phyloP scores from a whole-genome alignment of 2,329 filamentous ascomycete genomes.

The Penicillium sp. region DNA sequence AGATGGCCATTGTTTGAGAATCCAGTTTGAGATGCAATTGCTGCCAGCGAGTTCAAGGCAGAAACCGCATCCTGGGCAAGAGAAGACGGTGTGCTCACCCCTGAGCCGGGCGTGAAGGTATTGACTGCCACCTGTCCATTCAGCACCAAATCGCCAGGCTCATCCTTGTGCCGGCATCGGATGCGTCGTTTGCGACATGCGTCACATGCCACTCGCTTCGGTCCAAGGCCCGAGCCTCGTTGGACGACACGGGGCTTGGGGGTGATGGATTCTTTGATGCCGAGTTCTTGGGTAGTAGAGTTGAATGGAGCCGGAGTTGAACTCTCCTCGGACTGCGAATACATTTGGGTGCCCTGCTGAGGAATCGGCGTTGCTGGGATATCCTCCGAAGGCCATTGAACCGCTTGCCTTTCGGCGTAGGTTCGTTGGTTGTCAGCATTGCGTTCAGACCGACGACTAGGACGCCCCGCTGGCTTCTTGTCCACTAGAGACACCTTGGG shows the following conservation, averaged over 20 bases:
- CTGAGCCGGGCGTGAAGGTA: slow-evolving; percentile 31
- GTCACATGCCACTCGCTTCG: slow-evolving; percentile 62
- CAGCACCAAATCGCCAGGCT: slow-evolving; percentile 37
- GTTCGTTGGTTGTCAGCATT: slow-evolving; percentile 48
- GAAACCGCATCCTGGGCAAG: slow-evolving; percentile 41
- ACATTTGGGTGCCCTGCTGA: slow-evolving; percentile 11
- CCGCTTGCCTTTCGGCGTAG: slow-evolving; percentile 41
- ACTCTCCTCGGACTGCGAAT: slow-evolving; percentile 25
- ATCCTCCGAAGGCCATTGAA: slow-evolving; percentile 37
- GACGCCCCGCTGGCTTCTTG: slow-evolving; percentile 58
- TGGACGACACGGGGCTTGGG: slow-evolving; percentile 48
- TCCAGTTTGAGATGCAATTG: slow-evolving; percentile 39
- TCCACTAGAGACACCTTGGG: slow-evolving; percentile 49
- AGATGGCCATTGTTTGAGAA: slow-evolving; percentile 29
- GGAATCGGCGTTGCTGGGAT: slow-evolving; percentile 17
- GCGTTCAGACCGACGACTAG: slow-evolving; percentile 58
- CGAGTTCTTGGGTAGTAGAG: slow-evolving; percentile 16
- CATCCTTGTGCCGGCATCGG: slow-evolving; percentile 64
- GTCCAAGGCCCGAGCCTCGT: slow-evolving; percentile 60
- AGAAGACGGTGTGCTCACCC: slow-evolving; percentile 32
- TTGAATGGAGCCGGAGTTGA: slow-evolving; percentile 23
- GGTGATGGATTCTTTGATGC: slow-evolving; percentile 30
- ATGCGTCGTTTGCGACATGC: slow-evolving; percentile 63
- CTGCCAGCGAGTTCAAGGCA: slow-evolving; percentile 41
- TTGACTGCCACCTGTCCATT: slow-evolving; percentile 31